Conservation (phyloP, 495 filamentous ascomycete genomes). For the Cairneyella variabilis region DNA sequence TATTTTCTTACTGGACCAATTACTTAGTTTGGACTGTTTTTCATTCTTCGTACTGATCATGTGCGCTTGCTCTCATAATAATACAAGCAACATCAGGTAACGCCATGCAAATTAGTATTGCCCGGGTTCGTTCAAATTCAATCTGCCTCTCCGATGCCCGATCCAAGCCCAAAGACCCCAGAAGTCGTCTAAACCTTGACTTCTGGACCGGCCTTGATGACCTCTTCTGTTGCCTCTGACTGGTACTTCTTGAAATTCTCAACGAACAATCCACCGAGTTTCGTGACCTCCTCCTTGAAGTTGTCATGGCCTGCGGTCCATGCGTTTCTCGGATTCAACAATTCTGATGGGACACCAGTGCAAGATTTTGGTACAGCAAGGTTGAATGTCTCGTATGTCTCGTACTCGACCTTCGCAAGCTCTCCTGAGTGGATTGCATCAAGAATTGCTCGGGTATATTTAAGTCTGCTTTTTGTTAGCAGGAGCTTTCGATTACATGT, state of each 20-base stretch:
- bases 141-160: too few species aligned
- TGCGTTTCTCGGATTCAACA: slow-evolving; percentile 89
- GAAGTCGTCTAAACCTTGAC: slow-evolving; percentile 18
- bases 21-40: too few species aligned
- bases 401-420: slow-evolving; percentile 85
- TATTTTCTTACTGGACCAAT: too few species aligned
- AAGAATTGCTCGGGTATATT: slow-evolving; percentile 98
- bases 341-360: slow-evolving; percentile 79
- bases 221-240: slow-evolving; percentile 80
- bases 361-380: slow-evolving; percentile 85
- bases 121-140: background rate
- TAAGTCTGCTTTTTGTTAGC: slow-evolving; percentile 46
- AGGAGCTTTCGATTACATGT: background rate
- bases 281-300: slow-evolving; percentile 84
- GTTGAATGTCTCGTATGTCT: slow-evolving; percentile 96
- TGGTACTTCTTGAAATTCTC: slow-evolving; percentile 98
- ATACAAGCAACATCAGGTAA: background rate
- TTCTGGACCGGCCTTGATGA: slow-evolving; percentile 62
- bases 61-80: too few species aligned
- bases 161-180: too few species aligned
- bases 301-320: slow-evolving; percentile 76
- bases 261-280: slow-evolving; percentile 81
- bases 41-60: too few species aligned
- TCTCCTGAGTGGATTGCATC: slow-evolving; percentile 97
- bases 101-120: background rate